phyloP scores from a whole-genome alignment of 441 rosid species.

The Pelargonium myrrhifolium region DNA sequence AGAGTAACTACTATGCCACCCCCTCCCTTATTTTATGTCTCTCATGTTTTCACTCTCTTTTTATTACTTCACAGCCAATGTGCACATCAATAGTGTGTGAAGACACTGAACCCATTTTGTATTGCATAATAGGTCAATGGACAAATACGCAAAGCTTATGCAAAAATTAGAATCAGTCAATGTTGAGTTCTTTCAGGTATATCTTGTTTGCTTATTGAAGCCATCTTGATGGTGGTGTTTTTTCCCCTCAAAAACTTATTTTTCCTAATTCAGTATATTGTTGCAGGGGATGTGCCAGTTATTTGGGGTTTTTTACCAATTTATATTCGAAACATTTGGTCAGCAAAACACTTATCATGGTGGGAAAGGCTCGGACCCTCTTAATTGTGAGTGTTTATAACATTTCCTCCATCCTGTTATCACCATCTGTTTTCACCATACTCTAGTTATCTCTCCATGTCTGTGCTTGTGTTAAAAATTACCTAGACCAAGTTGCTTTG shows the following conservation, averaged over 20 bases:
- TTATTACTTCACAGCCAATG: neutral
- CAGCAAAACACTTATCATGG: conserved; percentile 46
- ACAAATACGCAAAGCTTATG: conserved; percentile 95
- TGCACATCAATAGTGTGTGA: neutral
- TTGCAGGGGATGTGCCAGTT: conserved; percentile 97
- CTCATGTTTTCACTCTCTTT: neutral
- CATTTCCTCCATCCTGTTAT: conserved; percentile 8
- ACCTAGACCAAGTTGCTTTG: conserved; percentile 7
- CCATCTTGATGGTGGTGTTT: conserved; percentile 18
- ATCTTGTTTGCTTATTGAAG: conserved; percentile 13
- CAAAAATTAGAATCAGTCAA: conserved; percentile 92
- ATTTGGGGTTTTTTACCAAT: conserved; percentile 76
- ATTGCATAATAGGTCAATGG: conserved; percentile 70
- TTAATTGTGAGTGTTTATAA: conserved; percentile 54
- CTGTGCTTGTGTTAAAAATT: conserved; percentile 6
- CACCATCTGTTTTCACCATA: conserved; percentile 12
- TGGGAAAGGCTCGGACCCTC: conserved; percentile 54
- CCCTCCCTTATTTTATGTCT: neutral
- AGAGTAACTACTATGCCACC: no score
- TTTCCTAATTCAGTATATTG: conserved; percentile 53
- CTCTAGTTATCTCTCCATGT: conserved; percentile 9
- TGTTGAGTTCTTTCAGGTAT: conserved; percentile 88
- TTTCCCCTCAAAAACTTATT: conserved; percentile 32
- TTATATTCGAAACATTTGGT: conserved; percentile 70
- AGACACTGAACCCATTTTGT: conserved; percentile 22